Base-by-base conservation (phyloP, 352 stramenopile species). In the Plasmopara halstedii region DNA sequence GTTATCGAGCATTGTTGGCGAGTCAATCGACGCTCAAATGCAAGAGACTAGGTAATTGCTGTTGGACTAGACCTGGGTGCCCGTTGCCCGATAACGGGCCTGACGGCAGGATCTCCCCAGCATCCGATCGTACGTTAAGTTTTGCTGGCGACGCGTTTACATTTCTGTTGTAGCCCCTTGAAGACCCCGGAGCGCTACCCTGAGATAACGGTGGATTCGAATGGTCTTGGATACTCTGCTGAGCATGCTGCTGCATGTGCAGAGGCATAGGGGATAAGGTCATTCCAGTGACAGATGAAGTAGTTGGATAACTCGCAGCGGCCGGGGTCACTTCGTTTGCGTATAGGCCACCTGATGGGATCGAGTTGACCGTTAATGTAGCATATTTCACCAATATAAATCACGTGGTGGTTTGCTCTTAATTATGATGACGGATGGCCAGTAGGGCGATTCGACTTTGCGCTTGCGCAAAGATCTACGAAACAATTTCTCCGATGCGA, bases 161-260 rank as follows among this genome's bases (percentile, higher is more conserved):
- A 50, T 40, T 40, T 49, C 51, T 48, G 21, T 40, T 53, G 50
- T 55, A 61, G 14, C 54, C 58, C 15, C 49, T 64, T 4, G 58
- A 60, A 7, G 48, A 64, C 11, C 50, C 46, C 4, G 47, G 39
- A 9, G 55, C 46, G 38, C 50, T 65, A 48, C 46, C 46, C 21
- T 69, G 55, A 34, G 59, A 64, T 20, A 44, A 15, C 27, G 60
- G 60, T 39, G 56, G 60, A 35, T 55, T 69, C 18, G 60, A 46
- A 22, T 67, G 60, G 32, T 50, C 31, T 9, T 63, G 58, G 35
- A 38, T 46, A 40, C 29, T 32, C 20, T 56, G 53, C 13, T 47
- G 52, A 7, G 56, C 62, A 21, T 60, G 45, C n/a, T 63, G 58
- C 22, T 51, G 54, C 26, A 45, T 46, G 22, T 61, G 51, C 15